phyloP scores from a whole-genome alignment of 805 yeast genomes.

The Scheffersomyces stipitis region DNA sequence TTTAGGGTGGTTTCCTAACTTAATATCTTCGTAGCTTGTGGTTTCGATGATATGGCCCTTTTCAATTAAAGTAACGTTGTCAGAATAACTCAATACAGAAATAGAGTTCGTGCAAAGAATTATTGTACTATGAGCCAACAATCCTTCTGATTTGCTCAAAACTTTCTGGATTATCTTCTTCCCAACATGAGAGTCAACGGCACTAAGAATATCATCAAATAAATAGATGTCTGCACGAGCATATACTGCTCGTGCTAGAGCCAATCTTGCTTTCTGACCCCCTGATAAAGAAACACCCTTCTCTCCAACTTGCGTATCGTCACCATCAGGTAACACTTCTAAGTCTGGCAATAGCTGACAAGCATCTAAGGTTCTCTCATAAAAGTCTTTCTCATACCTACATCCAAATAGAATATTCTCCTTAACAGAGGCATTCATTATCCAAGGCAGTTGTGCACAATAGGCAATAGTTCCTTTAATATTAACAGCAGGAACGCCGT shows the following conservation, averaged over 20 bases:
- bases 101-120: constrained; percentile 28
- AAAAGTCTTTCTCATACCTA: constrained; percentile 19
- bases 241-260: constrained; percentile 29
- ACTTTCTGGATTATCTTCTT: constrained; percentile 25
- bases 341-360: constrained; percentile 25
- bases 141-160: constrained; percentile 17
- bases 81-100: constrained; percentile 20
- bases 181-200: constrained; percentile 31
- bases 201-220: constrained; percentile 26
- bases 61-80: constrained; percentile 20
- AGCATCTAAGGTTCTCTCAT: constrained; percentile 21
- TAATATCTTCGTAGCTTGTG: constrained; percentile 11
- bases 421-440: constrained; percentile 23
- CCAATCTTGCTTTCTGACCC: constrained; percentile 29
- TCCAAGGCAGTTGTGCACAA: constrained; percentile 27
- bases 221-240: constrained; percentile 26
- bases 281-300: constrained; percentile 30
- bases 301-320: constrained; percentile 28
- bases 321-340: constrained; percentile 27
- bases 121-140: constrained; percentile 24
- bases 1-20: constrained; percentile 17
- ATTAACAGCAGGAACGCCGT: constrained; percentile 5
- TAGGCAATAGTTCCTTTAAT: constrained; percentile 24
- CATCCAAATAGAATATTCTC: constrained; percentile 28
- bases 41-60: constrained; percentile 19